These are phyloP conservation scores for Pseudozyma sp. DNA, from an alignment of 1,284 basidiomycete genomes.

Conservation along the genomic window DNA sequence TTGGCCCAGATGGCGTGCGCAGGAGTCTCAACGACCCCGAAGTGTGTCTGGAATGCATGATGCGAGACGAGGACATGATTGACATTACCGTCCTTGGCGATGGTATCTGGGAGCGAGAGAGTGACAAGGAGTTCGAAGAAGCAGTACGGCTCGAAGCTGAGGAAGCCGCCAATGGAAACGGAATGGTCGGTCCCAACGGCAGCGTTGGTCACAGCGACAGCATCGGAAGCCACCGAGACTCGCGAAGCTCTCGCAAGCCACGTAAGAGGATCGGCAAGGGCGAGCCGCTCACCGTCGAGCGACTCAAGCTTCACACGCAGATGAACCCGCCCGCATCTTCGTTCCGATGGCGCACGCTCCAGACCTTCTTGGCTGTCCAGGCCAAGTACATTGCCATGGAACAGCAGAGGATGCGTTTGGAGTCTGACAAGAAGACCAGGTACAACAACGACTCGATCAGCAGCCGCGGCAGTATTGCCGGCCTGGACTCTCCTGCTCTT, in stretches of 20 bases:
- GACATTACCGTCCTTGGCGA: constrained; percentile 89
- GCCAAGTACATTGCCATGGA: constrained; percentile 71
- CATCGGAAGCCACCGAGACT: constrained; percentile 35
- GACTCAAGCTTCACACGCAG: constrained; percentile 84
- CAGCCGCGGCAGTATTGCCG: constrained; percentile 31
- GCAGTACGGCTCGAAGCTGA: constrained; percentile 77
- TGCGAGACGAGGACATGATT: constrained; percentile 98
- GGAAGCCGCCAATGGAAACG: constrained; percentile 29
- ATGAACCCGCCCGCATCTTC: constrained; percentile 75
- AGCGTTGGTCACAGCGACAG: constrained; percentile 35
- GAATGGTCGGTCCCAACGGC: constrained; percentile 6
- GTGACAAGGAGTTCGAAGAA: constrained; percentile 85
- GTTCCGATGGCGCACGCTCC: constrained; percentile 72
- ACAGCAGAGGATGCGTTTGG: constrained; percentile 56
- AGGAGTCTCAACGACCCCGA: constrained; percentile 72
- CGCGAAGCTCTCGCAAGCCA: constrained; percentile 69
- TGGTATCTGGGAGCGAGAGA: constrained; percentile 90
- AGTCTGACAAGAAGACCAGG: constrained; percentile 35
- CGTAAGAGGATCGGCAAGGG: constrained; percentile 72
- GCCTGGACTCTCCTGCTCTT: constrained; percentile 16
- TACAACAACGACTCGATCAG: constrained; percentile 24
- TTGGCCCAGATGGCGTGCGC: constrained; percentile 62
- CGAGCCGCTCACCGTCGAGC: constrained; percentile 68
- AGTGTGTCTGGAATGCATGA: constrained; percentile 95
- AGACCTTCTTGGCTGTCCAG: constrained; percentile 72